Percentiles rank a stretch among this genome's conserved stretches.
Evolutionary conservation across 2,329 filamentous ascomycete species (phyloP).

Genomic region (Sordariomycetes sp.): DNA sequence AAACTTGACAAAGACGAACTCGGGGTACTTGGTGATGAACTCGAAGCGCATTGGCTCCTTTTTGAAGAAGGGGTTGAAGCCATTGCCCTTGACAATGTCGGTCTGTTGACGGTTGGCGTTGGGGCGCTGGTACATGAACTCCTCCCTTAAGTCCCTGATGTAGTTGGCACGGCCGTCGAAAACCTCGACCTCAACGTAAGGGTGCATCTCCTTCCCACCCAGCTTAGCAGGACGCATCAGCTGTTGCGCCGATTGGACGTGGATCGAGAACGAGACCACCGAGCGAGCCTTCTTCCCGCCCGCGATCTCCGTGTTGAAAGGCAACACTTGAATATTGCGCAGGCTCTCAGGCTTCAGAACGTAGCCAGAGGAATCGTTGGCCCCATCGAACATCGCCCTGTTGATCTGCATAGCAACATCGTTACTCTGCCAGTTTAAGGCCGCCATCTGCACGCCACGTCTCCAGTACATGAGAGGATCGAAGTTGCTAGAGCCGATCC

Average conservation of each 20-base stretch:
- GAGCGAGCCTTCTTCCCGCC: conserved; percentile 67
- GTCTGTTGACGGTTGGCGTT: conserved; percentile 72
- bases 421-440: conserved; percentile 97
- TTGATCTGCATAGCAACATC: conserved; percentile 94
- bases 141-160: neutral
- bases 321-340: conserved; percentile 57
- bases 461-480: conserved; percentile 92
- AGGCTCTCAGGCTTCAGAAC: conserved; percentile 87
- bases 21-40: conserved; percentile 87
- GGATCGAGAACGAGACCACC: conserved; percentile 74
- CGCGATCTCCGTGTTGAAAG: conserved; percentile 38
- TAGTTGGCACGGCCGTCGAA: conserved; percentile 44
- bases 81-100: conserved; percentile 74
- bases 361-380: conserved; percentile 79
- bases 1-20: conserved; percentile 88
- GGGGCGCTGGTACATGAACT: conserved; percentile 25
- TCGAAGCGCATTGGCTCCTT: conserved; percentile 71
- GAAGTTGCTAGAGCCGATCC: conserved; percentile 86
- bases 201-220: conserved; percentile 68
- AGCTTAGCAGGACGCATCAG: conserved; percentile 74
- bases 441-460: conserved; percentile 93
- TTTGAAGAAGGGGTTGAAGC: conserved; percentile 79
- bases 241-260: conserved; percentile 90
- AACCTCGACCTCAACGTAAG: conserved; percentile 91
- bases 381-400: conserved; percentile 92